These are phyloP conservation scores for Metarhizium sp. DNA, from an alignment of 2,329 filamentous ascomycete species.

Conservation along the genomic window DNA sequence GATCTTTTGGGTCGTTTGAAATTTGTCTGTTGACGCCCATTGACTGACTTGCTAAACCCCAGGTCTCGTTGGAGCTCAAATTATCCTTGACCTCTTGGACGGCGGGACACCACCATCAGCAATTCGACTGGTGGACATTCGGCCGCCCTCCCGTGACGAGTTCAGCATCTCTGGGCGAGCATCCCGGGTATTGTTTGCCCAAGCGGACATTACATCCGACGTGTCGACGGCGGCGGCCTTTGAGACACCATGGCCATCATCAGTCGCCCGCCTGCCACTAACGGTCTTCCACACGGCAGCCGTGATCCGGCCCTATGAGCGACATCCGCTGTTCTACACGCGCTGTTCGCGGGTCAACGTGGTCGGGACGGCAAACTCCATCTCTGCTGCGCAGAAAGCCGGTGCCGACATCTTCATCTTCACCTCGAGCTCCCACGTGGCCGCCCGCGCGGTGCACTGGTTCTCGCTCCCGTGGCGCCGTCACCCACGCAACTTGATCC, in stretches of 20 bases:
- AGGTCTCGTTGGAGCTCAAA: conserved; percentile 47
- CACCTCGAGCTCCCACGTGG: conserved; percentile 39
- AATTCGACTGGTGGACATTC: conserved; percentile 45
- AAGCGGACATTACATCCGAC: conserved; percentile 40
- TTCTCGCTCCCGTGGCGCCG: conserved; percentile 34
- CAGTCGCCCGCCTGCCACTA: conserved; percentile 33
- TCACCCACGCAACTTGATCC: conserved; percentile 29
- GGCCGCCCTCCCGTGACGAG: conserved; percentile 30
- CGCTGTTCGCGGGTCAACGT: conserved; percentile 40
- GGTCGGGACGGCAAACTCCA: conserved; percentile 36
- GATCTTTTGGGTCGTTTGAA: not conserved
- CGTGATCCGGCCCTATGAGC: conserved; percentile 40
- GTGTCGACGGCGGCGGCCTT: conserved; percentile 36
- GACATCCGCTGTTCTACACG: conserved; percentile 33
- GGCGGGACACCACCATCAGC: conserved; percentile 39
- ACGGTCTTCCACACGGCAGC: conserved; percentile 51
- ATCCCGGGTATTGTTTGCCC: conserved; percentile 29
- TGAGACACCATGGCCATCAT: conserved; percentile 32
- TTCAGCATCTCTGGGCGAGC: conserved; percentile 25
- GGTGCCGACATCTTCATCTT: conserved; percentile 41
- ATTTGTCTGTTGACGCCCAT: not conserved
- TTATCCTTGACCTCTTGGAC: conserved; percentile 42
- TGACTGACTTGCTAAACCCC: not conserved
- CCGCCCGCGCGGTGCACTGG: conserved; percentile 29
- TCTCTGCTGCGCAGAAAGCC: conserved; percentile 33